Evolutionary conservation across 345 rosid species (phyloP), one percentile per base, ranked within the genome.

Genomic region (Mercurialis annua): DNA sequence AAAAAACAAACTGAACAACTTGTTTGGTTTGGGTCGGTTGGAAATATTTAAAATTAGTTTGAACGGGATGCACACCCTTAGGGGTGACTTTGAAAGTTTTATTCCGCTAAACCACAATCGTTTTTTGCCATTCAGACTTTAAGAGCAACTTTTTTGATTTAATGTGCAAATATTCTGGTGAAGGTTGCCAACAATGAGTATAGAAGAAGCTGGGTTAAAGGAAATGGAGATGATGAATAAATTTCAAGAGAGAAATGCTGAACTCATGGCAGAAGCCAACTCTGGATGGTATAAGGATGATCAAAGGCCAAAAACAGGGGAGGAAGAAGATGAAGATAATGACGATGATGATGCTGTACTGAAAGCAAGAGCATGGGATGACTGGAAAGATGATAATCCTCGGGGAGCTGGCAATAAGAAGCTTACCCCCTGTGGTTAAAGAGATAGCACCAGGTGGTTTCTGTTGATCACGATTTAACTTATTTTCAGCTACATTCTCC

Each of bases 151-250:
- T 50, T 4, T n/a, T 36, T 54, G 6, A 34, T 65, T 33, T 64
- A 38, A 50, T 73, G 58, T 77, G 15, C 34, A 36, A 30, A 56
- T 27, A 42, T 29, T 55, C 24, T 7, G 10, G 61, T 40, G 24
- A 54, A 92, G 99, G 92, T 76, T 92, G 88, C 99, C 99, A 20
- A 95, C 99, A 17, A 92, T 92, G 97, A 88, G 99, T 73, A 92
- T 95, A 61, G 99, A 95, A 77, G 99, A 90, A 79, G 98, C 99
- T 64, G 98, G 99, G 31, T 73, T 92, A 61, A 87, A 54, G 78
- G 98, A 95, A 83, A 90, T 90, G 99, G 81, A 83, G 59, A 95
- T 90, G 21, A 95, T 92, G 99, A 87, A 92, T 57, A 85, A 84
- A 29, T 92, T 92, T 87, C 94, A 95, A 83, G 98, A 92, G 73